Evolutionary conservation across 768 basidiomycete species (phyloP), one percentile per base, ranked within the genome.

Genomic region (Lactarius sanguifluus): DNA sequence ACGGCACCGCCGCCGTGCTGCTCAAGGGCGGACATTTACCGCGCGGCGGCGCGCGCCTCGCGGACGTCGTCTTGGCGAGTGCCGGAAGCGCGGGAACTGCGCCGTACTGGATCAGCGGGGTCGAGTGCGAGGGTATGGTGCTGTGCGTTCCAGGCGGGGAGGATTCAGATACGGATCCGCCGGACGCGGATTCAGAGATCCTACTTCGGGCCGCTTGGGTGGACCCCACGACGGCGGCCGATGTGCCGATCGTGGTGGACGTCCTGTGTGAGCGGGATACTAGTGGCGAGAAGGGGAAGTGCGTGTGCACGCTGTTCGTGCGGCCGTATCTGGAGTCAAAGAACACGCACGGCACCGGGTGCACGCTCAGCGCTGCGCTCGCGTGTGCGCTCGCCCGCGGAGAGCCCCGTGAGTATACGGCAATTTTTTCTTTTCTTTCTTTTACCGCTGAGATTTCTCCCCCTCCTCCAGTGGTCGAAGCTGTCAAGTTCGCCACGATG

Each of bases 331-430:
- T 93, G 25, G 79, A 87, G 16, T 86, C 90, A 7, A 82, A 77
- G 40, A 92, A 81, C 70, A 97, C 94, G 0, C 95, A 96, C 73
- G 95, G 95, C 1, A 97, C 95, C 0, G 95, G 94, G 2, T 97
- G 94, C 74, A 97, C 95, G 0, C 79, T 97, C n/a, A 89, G 87
- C 56, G 87, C 94, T 0, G 91, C 93, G 0, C 82, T 96, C 20
- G 88, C 88, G 2, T 86, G 86, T 62, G 80, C 81, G 6, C 78
- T 95, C 18, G 89, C 85, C 3, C 79, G 78, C 55, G 86, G 85
- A 65, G 70, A 67, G 10, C 59, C 68, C n/a, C 66, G 80, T 82
- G 59, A 73, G 83, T 81, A 43, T 82, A 41, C 38, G 67, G 70
- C n/a, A 12, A 30, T 32, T 32, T 68, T 32, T 43, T 41, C 18